Evolutionary conservation across 2,329 filamentous ascomycete species (phyloP), one percentile per base, ranked within the genome.

Genomic region (Talaromyces sp.): DNA sequence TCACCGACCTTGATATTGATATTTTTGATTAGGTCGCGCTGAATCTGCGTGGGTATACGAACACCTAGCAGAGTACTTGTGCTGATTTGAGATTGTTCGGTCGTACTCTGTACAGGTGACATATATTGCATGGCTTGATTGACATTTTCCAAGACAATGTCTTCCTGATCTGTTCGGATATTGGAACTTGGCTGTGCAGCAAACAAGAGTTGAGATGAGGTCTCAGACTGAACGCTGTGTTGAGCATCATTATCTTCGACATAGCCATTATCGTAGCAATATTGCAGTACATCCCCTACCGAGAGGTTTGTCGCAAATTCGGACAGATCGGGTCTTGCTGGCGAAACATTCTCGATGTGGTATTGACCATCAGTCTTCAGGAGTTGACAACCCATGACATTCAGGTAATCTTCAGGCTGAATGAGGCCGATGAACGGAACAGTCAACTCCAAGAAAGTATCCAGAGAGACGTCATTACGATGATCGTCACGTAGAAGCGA

Each of bases 401-500:
- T 58, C 58, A 84, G 76, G 69, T 85, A 85, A 12, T 70, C 66
- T 33, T 72, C 69, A 21, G 81, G 80, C 23, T 75, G 68, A 56
- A 81, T 70, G 60, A 85, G 75, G 25, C 77, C 76, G 70, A 85
- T 80, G 60, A 79, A 71, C 50, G 79, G 77, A 63, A 79, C 79
- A 54, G 76, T 77, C 63, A 81, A 66, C 16, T 66, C 65, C 52
- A 85, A 75, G 71, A 83, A 85, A 9, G 75, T 70, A 55, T 81
- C 76, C 40, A 85, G 74, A 50, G 79, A 75, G 25, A 81, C 77
- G 35, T 78, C 74, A 23, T 74, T 71, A 65, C 80, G 80, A 67
- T 82, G 80, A 50, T 79, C 74, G 67, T 84, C 82, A 55, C 83
- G 79, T 55, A 84, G 75, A 64, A 79, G 77, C 35, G 83, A 85